Base-by-base conservation (phyloP, 257 asterid genomes). In the Nyctanthes arbortristis region DNA sequence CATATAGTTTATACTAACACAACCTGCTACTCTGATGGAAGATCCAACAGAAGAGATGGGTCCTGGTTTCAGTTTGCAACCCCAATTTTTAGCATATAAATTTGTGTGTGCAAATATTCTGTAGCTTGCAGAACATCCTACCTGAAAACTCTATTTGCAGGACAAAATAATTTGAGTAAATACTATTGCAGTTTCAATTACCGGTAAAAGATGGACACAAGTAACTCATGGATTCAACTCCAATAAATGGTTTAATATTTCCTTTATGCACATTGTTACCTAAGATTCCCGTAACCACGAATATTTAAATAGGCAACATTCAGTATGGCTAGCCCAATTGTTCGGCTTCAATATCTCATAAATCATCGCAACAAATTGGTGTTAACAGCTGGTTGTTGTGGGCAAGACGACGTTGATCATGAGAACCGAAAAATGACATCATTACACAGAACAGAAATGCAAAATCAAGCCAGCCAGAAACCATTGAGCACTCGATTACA, bases 231-330 rank as follows among this genome's bases (percentile, higher is more conserved):
- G 55, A 16, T 6, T 18, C 14, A 9, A 12, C 32, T 49, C 35
- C 28, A 24, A 12, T 29, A 58, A 28, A 3, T 35, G 40, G 22
- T 56, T 56, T 29, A 6, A 57, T 39, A 14, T 7, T 14, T 68
- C 43, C 35, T 37, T 68, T 57, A 35, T 67, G 37, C 9, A 8
- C 18, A 30, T 36, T 56, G 88, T 84, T 74, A 85, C 80, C 81
- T 83, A 84, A 76, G 73, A 66, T 71, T 76, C 69, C 84, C 89
- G 63, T 91, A 70, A 62, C 81, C 85, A 49, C 87, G 37, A 36
- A 67, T 37, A 49, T 32, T 45, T 36, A 33, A 29, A 43, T 29
- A 16, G 63, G 67, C 61, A 66, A 39, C 34, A 8, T 40, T 34
- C 3, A 49, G 29, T 4, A 20, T 0, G 14, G 4, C 29, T 49